Percentiles rank a stretch among this genome's conserved stretches.
phyloP scores from a whole-genome alignment of 164 flowering plant species.

The Paratinospora sagittata region DNA sequence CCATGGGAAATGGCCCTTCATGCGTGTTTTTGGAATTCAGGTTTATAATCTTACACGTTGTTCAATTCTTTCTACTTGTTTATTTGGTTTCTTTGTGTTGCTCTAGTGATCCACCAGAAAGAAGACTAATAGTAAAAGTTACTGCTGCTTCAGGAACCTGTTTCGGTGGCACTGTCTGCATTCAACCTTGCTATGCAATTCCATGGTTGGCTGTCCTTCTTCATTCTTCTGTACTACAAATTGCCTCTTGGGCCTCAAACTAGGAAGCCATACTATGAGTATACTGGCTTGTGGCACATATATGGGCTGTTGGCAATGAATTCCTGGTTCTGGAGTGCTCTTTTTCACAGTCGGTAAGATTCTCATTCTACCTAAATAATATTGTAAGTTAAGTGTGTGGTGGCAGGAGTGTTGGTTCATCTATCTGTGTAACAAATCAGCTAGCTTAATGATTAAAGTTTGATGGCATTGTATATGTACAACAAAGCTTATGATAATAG shows the following conservation, averaged over 20 bases:
- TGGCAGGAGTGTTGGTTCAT: neutral
- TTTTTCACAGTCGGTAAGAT: conserved; percentile 76
- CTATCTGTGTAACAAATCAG: neutral
- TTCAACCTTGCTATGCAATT: conserved; percentile 81
- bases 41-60: conserved; percentile 27
- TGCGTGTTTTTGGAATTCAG: conserved; percentile 75
- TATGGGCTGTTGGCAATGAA: conserved; percentile 82
- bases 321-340: conserved; percentile 90
- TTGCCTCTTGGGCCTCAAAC: conserved; percentile 53
- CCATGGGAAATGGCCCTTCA: conserved; percentile 92
- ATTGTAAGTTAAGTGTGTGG: neutral
- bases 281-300: conserved; percentile 69
- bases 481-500: neutral
- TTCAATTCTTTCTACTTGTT: neutral
- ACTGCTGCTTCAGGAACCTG: conserved; percentile 59
- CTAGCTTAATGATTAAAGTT: neutral
- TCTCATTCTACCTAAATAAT: neutral
- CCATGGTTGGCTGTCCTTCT: conserved; percentile 90
- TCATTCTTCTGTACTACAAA: conserved; percentile 73
- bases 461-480: neutral
- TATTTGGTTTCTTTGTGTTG: neutral
- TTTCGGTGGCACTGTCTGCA: conserved; percentile 73
- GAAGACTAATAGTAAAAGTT: neutral
- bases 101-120: neutral
- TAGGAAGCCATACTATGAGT: conserved; percentile 68